Conservation (phyloP, 768 basidiomycete species). For the Ramaria sp. region DNA sequence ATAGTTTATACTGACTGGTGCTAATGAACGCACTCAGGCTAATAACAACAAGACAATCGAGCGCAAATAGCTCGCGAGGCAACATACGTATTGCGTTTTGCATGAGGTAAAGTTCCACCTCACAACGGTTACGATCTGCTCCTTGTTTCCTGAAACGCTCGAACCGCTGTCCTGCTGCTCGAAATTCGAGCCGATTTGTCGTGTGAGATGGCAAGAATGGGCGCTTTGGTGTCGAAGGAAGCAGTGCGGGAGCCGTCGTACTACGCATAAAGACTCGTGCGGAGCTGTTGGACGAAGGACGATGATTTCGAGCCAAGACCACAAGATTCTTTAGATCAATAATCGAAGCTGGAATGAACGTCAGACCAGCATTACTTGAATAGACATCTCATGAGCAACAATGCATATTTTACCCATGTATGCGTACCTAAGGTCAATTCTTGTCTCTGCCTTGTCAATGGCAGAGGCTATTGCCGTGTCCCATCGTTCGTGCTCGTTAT, state of each 20-base stretch:
- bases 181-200: background rate
- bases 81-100: slow-evolving; percentile 42
- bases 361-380: slow-evolving; percentile 27
- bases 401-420: background rate
- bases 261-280: slow-evolving; percentile 2
- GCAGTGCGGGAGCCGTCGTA: slow-evolving; percentile 17
- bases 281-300: slow-evolving; percentile 9
- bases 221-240: slow-evolving; percentile 15
- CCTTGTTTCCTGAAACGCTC: slow-evolving; percentile 20
- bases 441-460: slow-evolving; percentile 37
- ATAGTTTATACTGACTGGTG: background rate
- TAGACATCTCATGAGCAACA: background rate
- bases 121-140: slow-evolving; percentile 21
- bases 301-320: slow-evolving; percentile 21
- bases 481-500: slow-evolving; percentile 33
- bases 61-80: slow-evolving; percentile 45
- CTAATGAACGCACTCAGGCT: slow-evolving; percentile 42
- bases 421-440: slow-evolving; percentile 46
- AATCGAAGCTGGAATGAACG: slow-evolving; percentile 38
- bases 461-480: slow-evolving; percentile 33
- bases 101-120: slow-evolving; percentile 47
- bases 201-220: slow-evolving; percentile 12
- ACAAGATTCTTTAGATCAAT: slow-evolving; percentile 35
- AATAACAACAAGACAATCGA: slow-evolving; percentile 50
- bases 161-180: slow-evolving; percentile 13